Evolutionary conservation across 371 early-diverging fungal genomes (phyloP).

Genomic region (Caulochytrium protostelioides): DNA sequence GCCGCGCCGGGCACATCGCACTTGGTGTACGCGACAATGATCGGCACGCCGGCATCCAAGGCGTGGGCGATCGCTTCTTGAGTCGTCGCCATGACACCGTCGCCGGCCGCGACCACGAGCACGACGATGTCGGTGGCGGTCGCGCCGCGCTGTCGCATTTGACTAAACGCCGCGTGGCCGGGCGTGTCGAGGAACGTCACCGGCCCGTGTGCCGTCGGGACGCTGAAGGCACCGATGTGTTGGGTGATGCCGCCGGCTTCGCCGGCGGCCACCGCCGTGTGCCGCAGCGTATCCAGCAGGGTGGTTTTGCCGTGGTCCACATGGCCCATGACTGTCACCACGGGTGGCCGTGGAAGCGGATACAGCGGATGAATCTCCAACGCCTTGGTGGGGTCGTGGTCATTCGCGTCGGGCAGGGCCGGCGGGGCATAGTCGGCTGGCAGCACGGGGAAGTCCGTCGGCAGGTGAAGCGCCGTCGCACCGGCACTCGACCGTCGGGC

Average conservation of each 20-base stretch:
- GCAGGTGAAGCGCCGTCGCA: too few species aligned
- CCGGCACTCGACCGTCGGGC: too few species aligned
- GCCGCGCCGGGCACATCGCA: slow-evolving; percentile 65
- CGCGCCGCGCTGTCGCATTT: slow-evolving; percentile 82
- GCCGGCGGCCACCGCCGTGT: slow-evolving; percentile 71
- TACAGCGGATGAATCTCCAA: too few species aligned
- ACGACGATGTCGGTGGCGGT: slow-evolving; percentile 82
- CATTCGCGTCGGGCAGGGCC: too few species aligned
- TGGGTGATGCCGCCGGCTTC: slow-evolving; percentile 96
- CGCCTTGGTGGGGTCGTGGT: too few species aligned
- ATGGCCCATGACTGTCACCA: slow-evolving; percentile 96
- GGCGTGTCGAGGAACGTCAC: slow-evolving; percentile 93
- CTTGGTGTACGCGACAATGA: slow-evolving; percentile 90
- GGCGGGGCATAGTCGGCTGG: too few species aligned
- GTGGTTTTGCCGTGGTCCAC: slow-evolving; percentile 97
- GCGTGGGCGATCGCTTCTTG: slow-evolving; percentile 84
- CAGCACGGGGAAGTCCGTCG: too few species aligned
- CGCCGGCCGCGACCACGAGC: slow-evolving; percentile 87
- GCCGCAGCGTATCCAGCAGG: slow-evolving; percentile 74
- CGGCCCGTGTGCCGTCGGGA: slow-evolving; percentile 42
- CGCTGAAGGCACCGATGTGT: slow-evolving; percentile 85
- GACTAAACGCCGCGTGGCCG: slow-evolving; percentile 87
- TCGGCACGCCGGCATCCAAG: slow-evolving; percentile 62
- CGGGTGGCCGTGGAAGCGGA: slow-evolving; percentile 66
- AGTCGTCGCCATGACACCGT: slow-evolving; percentile 94